Evolutionary conservation across 2,329 filamentous ascomycete genomes (phyloP).

Genomic region (Xylariomycetidae sp.): DNA sequence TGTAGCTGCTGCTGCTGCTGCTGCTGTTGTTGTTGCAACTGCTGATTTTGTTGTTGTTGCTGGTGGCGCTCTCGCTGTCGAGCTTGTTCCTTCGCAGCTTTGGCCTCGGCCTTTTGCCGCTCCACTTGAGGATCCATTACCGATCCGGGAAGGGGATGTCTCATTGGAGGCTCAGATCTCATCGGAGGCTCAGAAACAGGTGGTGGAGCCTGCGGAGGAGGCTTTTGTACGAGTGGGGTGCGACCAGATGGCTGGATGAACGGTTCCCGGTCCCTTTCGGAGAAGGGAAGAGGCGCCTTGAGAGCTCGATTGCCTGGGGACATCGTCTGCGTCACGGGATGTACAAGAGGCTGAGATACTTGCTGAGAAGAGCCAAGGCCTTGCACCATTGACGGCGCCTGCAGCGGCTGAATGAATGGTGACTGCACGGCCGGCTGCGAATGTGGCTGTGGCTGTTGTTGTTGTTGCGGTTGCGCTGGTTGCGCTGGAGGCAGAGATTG

Average conservation of each 20-base stretch:
- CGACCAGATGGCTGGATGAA: conserved; percentile 26
- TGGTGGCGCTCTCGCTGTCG: conserved; percentile 26
- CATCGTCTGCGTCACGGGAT: conserved; percentile 38
- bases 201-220: conserved; percentile 19
- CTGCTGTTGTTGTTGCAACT: too few relatives aligned
- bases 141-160: conserved; percentile 26
- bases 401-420: conserved; percentile 23
- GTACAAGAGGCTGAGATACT: conserved; percentile 31
- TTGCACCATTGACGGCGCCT: conserved; percentile 20
- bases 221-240: conserved; percentile 24
- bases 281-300: conserved; percentile 43
- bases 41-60: too few relatives aligned
- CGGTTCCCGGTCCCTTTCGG: conserved; percentile 36
- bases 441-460: conserved; percentile 38
- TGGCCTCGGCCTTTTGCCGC: conserved; percentile 26
- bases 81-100: conserved; percentile 25
- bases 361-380: conserved; percentile 19
- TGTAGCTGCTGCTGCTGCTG: too few relatives aligned
- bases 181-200: conserved; percentile 23
- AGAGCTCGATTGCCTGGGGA: conserved; percentile 41
- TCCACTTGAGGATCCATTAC: conserved; percentile 25
- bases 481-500: too few relatives aligned
- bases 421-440: conserved; percentile 20
- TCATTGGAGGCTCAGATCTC: conserved; percentile 22
- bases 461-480: too few relatives aligned